phyloP scores from a whole-genome alignment of 75 land plant species.

The Picea glauca region DNA sequence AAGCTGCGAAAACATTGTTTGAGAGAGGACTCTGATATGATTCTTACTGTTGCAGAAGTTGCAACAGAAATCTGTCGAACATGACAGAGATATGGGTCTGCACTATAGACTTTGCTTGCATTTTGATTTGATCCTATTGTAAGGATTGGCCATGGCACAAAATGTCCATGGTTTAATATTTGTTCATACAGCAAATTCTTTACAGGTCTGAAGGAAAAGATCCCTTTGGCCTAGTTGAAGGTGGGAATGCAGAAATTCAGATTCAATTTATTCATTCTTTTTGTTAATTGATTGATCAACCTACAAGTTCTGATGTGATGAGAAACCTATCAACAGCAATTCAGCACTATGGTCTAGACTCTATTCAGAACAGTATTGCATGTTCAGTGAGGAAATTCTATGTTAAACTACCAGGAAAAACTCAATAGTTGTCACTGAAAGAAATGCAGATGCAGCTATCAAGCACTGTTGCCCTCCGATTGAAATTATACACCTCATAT shows the following conservation, averaged over 20 bases:
- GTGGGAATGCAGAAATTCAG: neutral
- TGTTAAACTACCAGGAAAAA: neutral
- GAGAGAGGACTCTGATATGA: neutral
- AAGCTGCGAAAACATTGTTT: neutral
- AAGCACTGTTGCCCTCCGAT: neutral
- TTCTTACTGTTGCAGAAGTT: neutral
- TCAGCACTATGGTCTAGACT: neutral
- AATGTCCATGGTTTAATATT: neutral
- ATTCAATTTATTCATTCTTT: constrained; percentile 1
- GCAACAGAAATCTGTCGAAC: neutral
- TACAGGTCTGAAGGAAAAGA: neutral
- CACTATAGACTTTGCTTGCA: neutral
- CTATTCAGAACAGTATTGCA: neutral
- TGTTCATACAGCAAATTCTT: neutral
- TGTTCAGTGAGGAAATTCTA: neutral
- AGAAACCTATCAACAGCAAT: neutral
- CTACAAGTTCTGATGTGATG: neutral
- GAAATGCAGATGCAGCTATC: neutral
- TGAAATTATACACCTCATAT: neutral
- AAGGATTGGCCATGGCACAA: neutral
- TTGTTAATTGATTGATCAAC: neutral
- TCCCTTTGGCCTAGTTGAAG: neutral
- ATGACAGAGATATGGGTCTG: neutral
- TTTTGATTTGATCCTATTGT: neutral
- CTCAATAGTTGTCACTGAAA: neutral